Conservation (phyloP, 2,329 filamentous ascomycete genomes). For the Pseudogymnoascus sp. region DNA sequence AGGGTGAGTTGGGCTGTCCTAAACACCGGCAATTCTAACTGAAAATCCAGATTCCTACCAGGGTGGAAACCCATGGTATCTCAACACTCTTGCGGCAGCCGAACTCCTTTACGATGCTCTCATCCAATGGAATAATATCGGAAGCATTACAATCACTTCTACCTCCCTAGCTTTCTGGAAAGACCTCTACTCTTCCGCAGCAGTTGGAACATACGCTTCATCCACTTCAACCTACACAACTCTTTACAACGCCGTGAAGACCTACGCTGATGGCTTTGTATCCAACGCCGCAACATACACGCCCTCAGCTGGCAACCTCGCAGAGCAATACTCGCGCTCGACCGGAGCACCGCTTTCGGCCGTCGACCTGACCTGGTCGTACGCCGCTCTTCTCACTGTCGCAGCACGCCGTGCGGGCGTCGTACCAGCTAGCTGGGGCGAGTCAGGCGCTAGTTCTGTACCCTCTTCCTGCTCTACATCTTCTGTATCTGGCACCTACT, state of each 20-base stretch:
- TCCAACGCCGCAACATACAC: slow-evolving; percentile 43
- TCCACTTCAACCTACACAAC: slow-evolving; percentile 42
- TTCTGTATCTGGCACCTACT: no score
- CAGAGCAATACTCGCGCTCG: slow-evolving; percentile 58
- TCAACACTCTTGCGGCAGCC: slow-evolving; percentile 67
- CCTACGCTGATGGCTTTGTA: slow-evolving; percentile 54
- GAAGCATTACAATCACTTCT: slow-evolving; percentile 56
- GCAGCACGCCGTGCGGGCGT: slow-evolving; percentile 47
- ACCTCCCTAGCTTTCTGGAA: slow-evolving; percentile 65
- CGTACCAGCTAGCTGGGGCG: slow-evolving; percentile 48
- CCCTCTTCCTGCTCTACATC: no score
- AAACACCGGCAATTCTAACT: no score
- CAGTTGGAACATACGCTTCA: slow-evolving; percentile 50
- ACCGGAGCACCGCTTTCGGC: slow-evolving; percentile 53
- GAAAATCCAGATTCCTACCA: slow-evolving; percentile 45
- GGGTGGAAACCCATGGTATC: slow-evolving; percentile 75
- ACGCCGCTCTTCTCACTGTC: slow-evolving; percentile 60
- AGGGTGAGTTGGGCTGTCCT: slow-evolving; percentile 41
- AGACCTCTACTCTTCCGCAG: slow-evolving; percentile 56
- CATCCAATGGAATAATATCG: slow-evolving; percentile 59
- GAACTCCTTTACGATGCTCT: slow-evolving; percentile 74
- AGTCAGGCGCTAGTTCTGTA: no score
- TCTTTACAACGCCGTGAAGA: slow-evolving; percentile 41
- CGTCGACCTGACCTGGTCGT: slow-evolving; percentile 66
- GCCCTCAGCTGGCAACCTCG: slow-evolving; percentile 51